Evolutionary conservation across 345 rosid genomes (phyloP).

Genomic region (Hevea brasiliensis): DNA sequence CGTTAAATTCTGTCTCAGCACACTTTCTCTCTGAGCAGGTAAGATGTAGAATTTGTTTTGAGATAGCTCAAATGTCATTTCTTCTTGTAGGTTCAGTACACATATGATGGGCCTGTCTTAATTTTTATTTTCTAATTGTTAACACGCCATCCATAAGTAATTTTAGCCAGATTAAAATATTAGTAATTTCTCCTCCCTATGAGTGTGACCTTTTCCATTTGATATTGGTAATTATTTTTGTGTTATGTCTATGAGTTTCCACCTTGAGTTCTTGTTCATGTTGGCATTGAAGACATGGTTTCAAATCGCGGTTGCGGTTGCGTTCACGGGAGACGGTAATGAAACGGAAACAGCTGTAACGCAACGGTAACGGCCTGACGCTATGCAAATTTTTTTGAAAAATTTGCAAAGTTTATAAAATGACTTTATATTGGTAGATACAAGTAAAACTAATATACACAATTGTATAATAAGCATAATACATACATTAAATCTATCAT

Average conservation of each 20-base stretch:
- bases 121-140: background rate
- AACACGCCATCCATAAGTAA: background rate
- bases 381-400: too few relatives aligned
- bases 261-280: background rate
- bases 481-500: too few relatives aligned
- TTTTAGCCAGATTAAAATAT: background rate
- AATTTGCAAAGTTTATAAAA: too few relatives aligned
- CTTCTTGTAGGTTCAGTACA: background rate
- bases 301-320: too few relatives aligned
- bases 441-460: too few relatives aligned
- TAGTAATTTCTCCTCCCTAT: background rate
- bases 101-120: background rate
- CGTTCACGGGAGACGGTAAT: too few relatives aligned
- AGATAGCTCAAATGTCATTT: background rate
- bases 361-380: too few relatives aligned
- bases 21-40: conserved; percentile 99
- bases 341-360: too few relatives aligned
- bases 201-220: background rate
- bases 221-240: background rate
- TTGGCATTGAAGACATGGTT: conserved; percentile 9
- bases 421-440: too few relatives aligned
- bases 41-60: conserved; percentile 18
- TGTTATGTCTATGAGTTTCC: background rate
- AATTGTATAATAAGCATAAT: too few relatives aligned
- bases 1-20: conserved; percentile 92